A percentile compares a stretch with the other conserved stretches of the same genome.
Evolutionary conservation across 2,329 filamentous ascomycete genomes (phyloP).

Genomic region (Hypoxylon sp.): DNA sequence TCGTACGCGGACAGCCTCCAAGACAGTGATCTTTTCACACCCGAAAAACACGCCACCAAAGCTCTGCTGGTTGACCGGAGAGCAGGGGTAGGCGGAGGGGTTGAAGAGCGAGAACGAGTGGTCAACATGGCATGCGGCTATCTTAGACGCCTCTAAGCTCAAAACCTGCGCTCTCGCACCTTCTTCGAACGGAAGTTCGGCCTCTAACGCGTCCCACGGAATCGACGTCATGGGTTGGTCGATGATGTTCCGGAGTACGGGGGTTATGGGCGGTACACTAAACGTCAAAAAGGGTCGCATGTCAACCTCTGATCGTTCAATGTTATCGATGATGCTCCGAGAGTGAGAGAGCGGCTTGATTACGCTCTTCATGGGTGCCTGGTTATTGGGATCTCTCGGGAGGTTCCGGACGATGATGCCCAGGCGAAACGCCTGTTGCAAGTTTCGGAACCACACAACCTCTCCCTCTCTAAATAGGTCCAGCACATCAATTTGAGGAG

Average conservation of each 20-base stretch:
- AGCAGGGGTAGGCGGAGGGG: slow-evolving; percentile 51
- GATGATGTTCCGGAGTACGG: slow-evolving; percentile 56
- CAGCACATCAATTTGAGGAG: slow-evolving; percentile 44
- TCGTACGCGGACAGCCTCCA: slow-evolving; percentile 62
- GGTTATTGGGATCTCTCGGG: slow-evolving; percentile 3
- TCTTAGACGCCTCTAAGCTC: slow-evolving; percentile 66
- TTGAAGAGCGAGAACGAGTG: slow-evolving; percentile 66
- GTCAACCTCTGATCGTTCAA: slow-evolving; percentile 59
- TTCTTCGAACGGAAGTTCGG: slow-evolving; percentile 55
- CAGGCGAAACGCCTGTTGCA: slow-evolving; percentile 63
- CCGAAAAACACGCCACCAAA: slow-evolving; percentile 67
- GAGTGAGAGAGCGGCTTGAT: slow-evolving; percentile 53
- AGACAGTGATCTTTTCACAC: slow-evolving; percentile 64
- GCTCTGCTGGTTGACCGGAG: slow-evolving; percentile 50
- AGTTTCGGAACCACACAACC: slow-evolving; percentile 64
- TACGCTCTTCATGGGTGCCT: slow-evolving; percentile 8
- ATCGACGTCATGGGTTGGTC: slow-evolving; percentile 60
- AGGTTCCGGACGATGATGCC: slow-evolving; percentile 58
- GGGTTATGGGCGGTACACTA: slow-evolving; percentile 61
- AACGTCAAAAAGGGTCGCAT: slow-evolving; percentile 68
- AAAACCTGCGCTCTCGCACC: slow-evolving; percentile 59
- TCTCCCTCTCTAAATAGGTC: slow-evolving; percentile 64
- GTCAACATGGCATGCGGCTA: slow-evolving; percentile 65
- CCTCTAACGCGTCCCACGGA: slow-evolving; percentile 58
- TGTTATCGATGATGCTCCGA: slow-evolving; percentile 58